Evolutionary conservation across 148 eudicot species (phyloP).

Genomic region (Diospyros kaki): DNA sequence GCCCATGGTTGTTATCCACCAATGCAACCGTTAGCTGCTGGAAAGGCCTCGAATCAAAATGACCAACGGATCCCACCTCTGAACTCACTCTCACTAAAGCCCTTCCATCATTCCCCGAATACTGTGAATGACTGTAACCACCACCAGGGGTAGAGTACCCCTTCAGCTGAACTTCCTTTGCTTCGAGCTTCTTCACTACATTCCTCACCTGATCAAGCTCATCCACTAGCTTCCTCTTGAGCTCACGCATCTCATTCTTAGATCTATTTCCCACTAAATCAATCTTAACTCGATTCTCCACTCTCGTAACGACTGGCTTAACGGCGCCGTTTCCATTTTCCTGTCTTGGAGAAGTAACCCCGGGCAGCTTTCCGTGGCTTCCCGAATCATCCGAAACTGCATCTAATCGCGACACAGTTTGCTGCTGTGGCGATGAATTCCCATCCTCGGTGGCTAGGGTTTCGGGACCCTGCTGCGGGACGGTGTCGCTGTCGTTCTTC

Average conservation of each 20-base stretch:
- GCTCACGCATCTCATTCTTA: slow-evolving; percentile 42
- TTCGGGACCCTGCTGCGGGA: slow-evolving; percentile 7
- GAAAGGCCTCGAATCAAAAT: slow-evolving; percentile 39
- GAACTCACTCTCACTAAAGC: slow-evolving; percentile 30
- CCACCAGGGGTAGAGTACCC: slow-evolving; percentile 23
- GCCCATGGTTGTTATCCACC: slow-evolving; percentile 40
- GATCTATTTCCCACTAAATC: slow-evolving; percentile 42
- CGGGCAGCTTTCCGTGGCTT: slow-evolving; percentile 15
- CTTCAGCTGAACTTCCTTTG: slow-evolving; percentile 48
- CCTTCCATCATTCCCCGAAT: slow-evolving; percentile 32
- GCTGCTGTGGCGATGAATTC: slow-evolving; percentile 22
- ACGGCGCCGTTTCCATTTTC: slow-evolving; percentile 34
- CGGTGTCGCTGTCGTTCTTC: neutral
- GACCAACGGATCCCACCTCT: slow-evolving; percentile 39
- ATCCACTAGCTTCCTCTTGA: slow-evolving; percentile 53
- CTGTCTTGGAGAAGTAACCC: neutral
- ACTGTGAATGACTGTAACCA: slow-evolving; percentile 30
- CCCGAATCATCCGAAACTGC: slow-evolving; percentile 28
- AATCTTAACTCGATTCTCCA: slow-evolving; percentile 67
- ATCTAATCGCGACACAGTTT: slow-evolving; percentile 12
- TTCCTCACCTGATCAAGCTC: slow-evolving; percentile 82
- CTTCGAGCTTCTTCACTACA: slow-evolving; percentile 57
- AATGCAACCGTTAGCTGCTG: slow-evolving; percentile 54
- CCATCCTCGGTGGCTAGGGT: slow-evolving; percentile 18
- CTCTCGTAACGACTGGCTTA: slow-evolving; percentile 35